Base-by-base conservation (phyloP, 108 stramenopile genomes). In the Poteriospumella lacustris region DNA sequence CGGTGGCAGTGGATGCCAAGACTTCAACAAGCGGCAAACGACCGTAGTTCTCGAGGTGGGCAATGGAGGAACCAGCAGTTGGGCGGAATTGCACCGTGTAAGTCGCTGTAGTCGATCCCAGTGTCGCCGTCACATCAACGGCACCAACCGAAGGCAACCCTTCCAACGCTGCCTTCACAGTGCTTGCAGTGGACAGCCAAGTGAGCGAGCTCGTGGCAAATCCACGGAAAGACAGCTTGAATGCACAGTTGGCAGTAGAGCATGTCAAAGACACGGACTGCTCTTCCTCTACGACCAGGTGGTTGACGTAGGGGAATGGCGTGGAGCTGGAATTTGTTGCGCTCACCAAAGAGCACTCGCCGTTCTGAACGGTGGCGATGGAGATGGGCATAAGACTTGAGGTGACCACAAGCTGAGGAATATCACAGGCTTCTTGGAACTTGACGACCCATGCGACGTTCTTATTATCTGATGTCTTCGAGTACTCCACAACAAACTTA, bases 31-130 rank as follows among this genome's bases (percentile, higher is more conserved):
- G 44, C n/a, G 84, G 84, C 76, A 85, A 77, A 62, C 83, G 59
- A 1, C 86, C 86, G 52, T 79, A 84, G 78, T 84, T 85, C 64
- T 81, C 79, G 42, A 72, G 33, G 43, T 86, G 81, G 40, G 68
- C 59, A 19, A 44, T 31, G 68, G 78, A 58, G 44, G 44, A 38
- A 9, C 75, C 83, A 0, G 28, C 59, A 43, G 41, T 73, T 0
- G 83, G 82, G 31, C 39, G 19, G 60, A 84, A 84, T 9, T 2
- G 36, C 36, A 84, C 52, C 0, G 38, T 26, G 52, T 80, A 79
- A 39, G 76, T 80, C 2, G 39, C 43, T 19, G 43, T 80, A 9
- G 72, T 77, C 39, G 79, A 80, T 40, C 33, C 33, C 34, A 78
- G 60, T 5, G 79, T 39, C 12, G 82, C 81, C 19, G 19, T 44